Evolutionary conservation across 139 green algal genomes (phyloP), one percentile per base, ranked within the genome.

Genomic region (Chlamydomonas schloesseri): DNA sequence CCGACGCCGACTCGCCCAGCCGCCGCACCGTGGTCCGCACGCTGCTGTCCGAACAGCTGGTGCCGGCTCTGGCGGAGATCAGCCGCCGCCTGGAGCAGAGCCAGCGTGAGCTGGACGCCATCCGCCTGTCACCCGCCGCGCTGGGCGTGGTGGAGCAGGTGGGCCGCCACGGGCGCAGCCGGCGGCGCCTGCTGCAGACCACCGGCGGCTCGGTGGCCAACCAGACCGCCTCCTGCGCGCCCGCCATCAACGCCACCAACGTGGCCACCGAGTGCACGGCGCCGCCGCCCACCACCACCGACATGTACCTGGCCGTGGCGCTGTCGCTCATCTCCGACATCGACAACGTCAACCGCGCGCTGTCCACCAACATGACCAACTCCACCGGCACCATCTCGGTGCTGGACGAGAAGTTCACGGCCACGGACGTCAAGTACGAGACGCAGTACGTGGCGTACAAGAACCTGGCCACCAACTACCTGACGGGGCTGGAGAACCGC

Each of bases 401-500:
- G 21, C 79, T 85, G 67, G 67, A 85, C 26, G 47, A 75, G 34
- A 76, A 68, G 65, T 85, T 85, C 79, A 85, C 79, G 0, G 58
- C 2, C 31, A 57, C 26, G 23, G 79, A 85, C 33, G 10, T 58
- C 2, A 5, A 55, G 24, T 69, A 77, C 79, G 37, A 85, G 42
- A 10, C 20, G 11, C 1, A 37, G 67, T 85, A 85, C 79, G 15
- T 53, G 47, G 14, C 29, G 23, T 85, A 77, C 67, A 76, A 68
- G 78, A 28, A 20, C 29, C 9, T 72, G 3, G 79, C 46, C 29
- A 13, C 70, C 26, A 2, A 20, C 60, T 85, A 76, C 31, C 18
- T 85, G 65, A 11, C 2, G 11, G 24, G 37, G 46, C 70, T 85
- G 18, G 46, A 24, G 23, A 57, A 28, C 46, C 65, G 79, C 79